Evolutionary conservation across 805 yeast species (phyloP).

Genomic region (Candida pseudoglaebosa): DNA sequence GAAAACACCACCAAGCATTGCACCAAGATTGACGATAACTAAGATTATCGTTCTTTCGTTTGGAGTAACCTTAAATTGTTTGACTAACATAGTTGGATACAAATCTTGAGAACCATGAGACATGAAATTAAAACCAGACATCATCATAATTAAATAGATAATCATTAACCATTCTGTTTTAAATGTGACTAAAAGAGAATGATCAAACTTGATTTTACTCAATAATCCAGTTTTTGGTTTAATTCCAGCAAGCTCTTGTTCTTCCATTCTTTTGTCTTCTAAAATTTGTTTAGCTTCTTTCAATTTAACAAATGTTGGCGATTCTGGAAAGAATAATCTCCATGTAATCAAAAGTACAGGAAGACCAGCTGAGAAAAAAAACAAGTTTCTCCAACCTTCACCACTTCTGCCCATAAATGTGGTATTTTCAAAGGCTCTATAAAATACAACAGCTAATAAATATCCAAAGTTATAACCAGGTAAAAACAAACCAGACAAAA

Average conservation of each 20-base stretch:
- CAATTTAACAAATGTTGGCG: constrained; percentile 48
- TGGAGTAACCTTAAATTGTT: constrained; percentile 27
- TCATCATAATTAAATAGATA: constrained; percentile 50
- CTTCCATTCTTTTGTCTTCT: constrained; percentile 11
- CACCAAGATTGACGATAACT: constrained; percentile 39
- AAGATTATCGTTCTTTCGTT: constrained; percentile 39
- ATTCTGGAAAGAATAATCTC: constrained; percentile 36
- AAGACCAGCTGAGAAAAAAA: constrained; percentile 65
- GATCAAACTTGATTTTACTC: constrained; percentile 4
- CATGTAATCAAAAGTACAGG: constrained; percentile 32
- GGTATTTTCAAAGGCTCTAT: constrained; percentile 54
- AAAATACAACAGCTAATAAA: constrained; percentile 59
- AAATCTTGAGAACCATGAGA: constrained; percentile 42
- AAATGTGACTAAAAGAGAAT: constrained; percentile 11
- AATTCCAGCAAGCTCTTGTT: constrained; percentile 21
- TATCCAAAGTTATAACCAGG: constrained; percentile 78
- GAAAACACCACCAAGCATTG: constrained; percentile 36
- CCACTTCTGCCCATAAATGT: constrained; percentile 34
- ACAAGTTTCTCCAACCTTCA: constrained; percentile 60
- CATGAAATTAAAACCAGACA: constrained; percentile 39
- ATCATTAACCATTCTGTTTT: constrained; percentile 58
- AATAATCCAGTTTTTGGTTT: constrained; percentile 16
- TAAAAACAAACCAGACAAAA: constrained; percentile 66
- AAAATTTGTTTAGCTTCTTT: constrained; percentile 13
- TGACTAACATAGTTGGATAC: constrained; percentile 37